Base-by-base conservation (phyloP, 352 stramenopile species). In the Aphanomyces invadans region DNA sequence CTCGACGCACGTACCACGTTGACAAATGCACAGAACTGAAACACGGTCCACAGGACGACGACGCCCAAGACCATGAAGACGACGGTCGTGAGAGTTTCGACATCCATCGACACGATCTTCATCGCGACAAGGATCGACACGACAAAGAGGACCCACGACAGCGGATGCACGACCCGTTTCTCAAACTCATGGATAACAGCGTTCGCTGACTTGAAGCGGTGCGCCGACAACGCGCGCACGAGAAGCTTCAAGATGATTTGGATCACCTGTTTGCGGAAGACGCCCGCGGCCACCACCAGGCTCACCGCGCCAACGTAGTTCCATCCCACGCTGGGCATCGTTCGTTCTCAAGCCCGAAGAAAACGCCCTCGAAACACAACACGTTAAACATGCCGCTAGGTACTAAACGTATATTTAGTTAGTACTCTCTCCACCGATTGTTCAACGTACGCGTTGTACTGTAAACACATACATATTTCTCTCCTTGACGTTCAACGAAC, bases 131-230 rank as follows among this genome's bases (percentile, higher is more conserved):
- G 91, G 21, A 79, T 63, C 17, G 90, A 69, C 28, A 94, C 70
- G 31, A 94, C 74, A 68, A 92, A 92, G 17, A 94, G 79, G 36
- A 90, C 79, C 81, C 83, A 94, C 0, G 85, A 89, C 0, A 94
- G 72, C 45, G 85, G 85, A 32, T 75, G 73, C 59, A 90, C 52
- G 25, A 94, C 71, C 66, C 77, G 87, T 62, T 92, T 91, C 66
- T 94, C 85, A 64, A 94, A 92, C 74, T 94, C 80, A 38, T 85
- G 81, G 52, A 94, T 76, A 79, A 79, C 91, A n/a, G 81, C 75
- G 53, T 84, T 76, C 29, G 83, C 71, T 42, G 73, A 73, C 55
- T 29, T n/a, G 36, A 15, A 52, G 19, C 55, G 55, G n/a, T 57
- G 55, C 25, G 55, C n/a, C 1, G 83, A 81, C 21, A 88, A 32